Evolutionary conservation across 2,329 filamentous ascomycete genomes (phyloP), one percentile per base, ranked within the genome.

Genomic region (Cadophora sp.): DNA sequence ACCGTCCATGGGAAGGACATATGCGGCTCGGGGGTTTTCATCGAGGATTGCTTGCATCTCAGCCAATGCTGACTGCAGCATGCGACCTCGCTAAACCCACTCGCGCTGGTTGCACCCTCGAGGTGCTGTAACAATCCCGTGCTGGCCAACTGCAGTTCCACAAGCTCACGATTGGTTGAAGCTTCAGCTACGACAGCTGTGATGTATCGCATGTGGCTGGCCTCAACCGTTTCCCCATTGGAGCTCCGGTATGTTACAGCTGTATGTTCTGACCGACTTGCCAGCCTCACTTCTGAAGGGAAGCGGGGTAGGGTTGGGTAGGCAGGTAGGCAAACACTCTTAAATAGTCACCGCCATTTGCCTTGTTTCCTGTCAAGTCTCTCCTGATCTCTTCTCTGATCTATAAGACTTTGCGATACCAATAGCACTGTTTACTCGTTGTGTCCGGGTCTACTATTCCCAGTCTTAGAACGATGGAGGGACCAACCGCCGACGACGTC

Each of bases 391-490:
- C n/a, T 56, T n/a, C 33, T 56, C 18, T 9, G 41, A 13, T 14
- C 20, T 8, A 22, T 8, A 53, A 56, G 30, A 22, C 4, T 33
- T 39, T 20, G 16, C 8, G 4, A 16, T 30, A 22, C 8, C n/a
- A 3, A 22, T 27, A 33, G 53, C 18, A 11, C 53, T 22, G 33
- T 18, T 22, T 41, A 3, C 30, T 30, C n/a, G n/a, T n/a, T 39
- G 8, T 6, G 6, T 39, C 9, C 41, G 53, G 18, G 22, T 1
- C 4, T 33, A 11, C n/a, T 18, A 16, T 20, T 13, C 30, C 18
- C 7, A 50, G 20, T 18, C 11, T 39, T 16, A 48, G 20, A 24
- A 58, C 5, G 56, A 74, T 73, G 71, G 70, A 67, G 7, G 43
- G 22, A 4, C 27, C 16, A 22, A 65, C 63, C 11, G 50, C 24